Percentiles rank a stretch among this genome's conserved stretches.
Evolutionary conservation across 208 protist genomes (phyloP).

Genomic region (Wallacemonas sp.): DNA sequence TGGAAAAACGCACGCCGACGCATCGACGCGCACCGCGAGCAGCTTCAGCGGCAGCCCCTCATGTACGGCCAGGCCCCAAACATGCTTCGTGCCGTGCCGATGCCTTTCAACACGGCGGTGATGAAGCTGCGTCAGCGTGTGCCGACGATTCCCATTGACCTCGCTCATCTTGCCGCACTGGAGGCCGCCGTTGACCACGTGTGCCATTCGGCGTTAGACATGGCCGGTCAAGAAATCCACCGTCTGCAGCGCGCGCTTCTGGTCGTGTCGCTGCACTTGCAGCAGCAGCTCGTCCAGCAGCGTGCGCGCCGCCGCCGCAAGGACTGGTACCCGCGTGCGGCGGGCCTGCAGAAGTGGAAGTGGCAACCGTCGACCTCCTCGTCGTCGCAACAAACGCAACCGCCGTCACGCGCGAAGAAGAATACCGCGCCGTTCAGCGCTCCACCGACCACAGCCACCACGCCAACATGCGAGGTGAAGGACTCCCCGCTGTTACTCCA

Average conservation of each 20-base stretch:
- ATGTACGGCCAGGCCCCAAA: not conserved
- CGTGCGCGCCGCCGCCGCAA: not conserved
- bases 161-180: slow-evolving; percentile 22
- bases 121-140: slow-evolving; percentile 30
- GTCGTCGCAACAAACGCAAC: too few relatives aligned
- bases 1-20: not conserved
- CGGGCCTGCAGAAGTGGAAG: not conserved
- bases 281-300: slow-evolving; percentile 24
- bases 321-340: slow-evolving; percentile 1
- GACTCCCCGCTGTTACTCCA: too few relatives aligned
- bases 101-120: slow-evolving; percentile 24
- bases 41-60: not conserved
- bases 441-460: too few relatives aligned
- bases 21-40: slow-evolving; percentile 1
- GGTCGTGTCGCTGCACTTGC: slow-evolving; percentile 37
- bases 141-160: slow-evolving; percentile 23
- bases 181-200: slow-evolving; percentile 28
- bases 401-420: too few relatives aligned
- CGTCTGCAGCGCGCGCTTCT: slow-evolving; percentile 40
- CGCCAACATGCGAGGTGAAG: too few relatives aligned
- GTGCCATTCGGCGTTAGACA: slow-evolving; percentile 12
- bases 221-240: slow-evolving; percentile 16
- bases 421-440: too few relatives aligned
- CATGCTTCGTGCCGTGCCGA: slow-evolving; percentile 7
- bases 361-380: too few relatives aligned